A percentile compares a stretch with the other conserved stretches of the same genome.
Evolutionary conservation across 2,329 filamentous ascomycete genomes (phyloP).

Genomic region (Westerdykella ornata): DNA sequence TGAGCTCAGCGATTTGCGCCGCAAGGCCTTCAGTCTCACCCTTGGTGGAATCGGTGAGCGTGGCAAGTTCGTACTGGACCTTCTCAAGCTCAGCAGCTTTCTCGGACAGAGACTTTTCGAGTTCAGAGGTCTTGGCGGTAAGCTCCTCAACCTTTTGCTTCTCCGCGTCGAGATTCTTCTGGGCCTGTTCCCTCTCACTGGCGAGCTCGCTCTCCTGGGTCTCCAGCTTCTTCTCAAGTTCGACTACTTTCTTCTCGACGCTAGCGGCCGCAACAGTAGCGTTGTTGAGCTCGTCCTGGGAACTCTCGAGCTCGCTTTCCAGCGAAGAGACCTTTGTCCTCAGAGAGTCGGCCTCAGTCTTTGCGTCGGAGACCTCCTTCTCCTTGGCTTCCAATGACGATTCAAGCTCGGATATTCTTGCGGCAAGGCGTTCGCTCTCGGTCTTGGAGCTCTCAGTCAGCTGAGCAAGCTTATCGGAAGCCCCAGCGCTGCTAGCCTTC

Average conservation of each 20-base stretch:
- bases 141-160: neutral
- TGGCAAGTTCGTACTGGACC: neutral
- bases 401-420: conserved; percentile 25
- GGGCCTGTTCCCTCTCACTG: neutral
- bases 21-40: conserved; percentile 1
- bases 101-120: neutral
- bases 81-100: neutral
- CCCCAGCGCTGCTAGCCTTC: neutral
- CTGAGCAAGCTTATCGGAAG: neutral
- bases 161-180: conserved; percentile 1
- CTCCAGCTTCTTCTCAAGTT: neutral
- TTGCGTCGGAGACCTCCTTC: conserved; percentile 6
- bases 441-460: conserved; percentile 17
- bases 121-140: neutral
- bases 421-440: conserved; percentile 20
- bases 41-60: conserved; percentile 1
- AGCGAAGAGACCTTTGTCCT: conserved; percentile 12
- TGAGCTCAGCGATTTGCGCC: conserved; percentile 13
- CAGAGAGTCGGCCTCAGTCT: conserved; percentile 5
- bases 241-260: neutral
- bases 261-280: neutral
- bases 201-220: conserved; percentile 4
- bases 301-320: conserved; percentile 10
- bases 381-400: conserved; percentile 23
- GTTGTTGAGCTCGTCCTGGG: conserved; percentile 1